A percentile compares a stretch with the other conserved stretches of the same genome.
phyloP scores from a whole-genome alignment of 352 stramenopile species.

The Phytophthora pluvialis region DNA sequence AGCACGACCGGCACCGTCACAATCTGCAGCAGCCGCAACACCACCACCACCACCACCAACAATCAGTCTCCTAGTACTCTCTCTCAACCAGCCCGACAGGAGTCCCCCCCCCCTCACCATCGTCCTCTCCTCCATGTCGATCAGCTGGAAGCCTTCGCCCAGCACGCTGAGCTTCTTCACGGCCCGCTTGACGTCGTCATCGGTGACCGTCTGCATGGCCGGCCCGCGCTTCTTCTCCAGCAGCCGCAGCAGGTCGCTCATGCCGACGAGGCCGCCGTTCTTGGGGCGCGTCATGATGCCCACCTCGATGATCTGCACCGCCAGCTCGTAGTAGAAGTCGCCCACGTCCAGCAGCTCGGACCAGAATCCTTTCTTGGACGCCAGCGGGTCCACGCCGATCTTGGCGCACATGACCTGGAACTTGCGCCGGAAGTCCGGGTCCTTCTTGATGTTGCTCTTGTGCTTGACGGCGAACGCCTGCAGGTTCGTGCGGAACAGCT shows the following conservation, averaged over 20 bases:
- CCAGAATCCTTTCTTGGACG: slow-evolving; percentile 99
- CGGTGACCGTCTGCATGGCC: slow-evolving; percentile 79
- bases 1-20: slow-evolving; percentile 96
- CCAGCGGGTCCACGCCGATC: slow-evolving; percentile 97
- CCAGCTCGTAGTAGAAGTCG: slow-evolving; percentile 99
- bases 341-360: slow-evolving; percentile 96
- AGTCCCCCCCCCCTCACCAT: slow-evolving; percentile 63
- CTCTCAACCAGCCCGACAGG: not conserved
- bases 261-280: slow-evolving; percentile 85
- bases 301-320: slow-evolving; percentile 98
- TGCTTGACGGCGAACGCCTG: slow-evolving; percentile 94
- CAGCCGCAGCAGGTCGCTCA: slow-evolving; percentile 79
- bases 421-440: slow-evolving; percentile 93
- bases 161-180: slow-evolving; percentile 96
- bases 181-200: slow-evolving; percentile 94
- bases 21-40: slow-evolving; percentile 57
- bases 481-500: slow-evolving; percentile 92
- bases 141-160: slow-evolving; percentile 94
- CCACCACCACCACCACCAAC: not conserved
- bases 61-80: not conserved
- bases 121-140: slow-evolving; percentile 91
- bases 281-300: slow-evolving; percentile 93
- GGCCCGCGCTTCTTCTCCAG: slow-evolving; percentile 72
- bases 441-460: slow-evolving; percentile 95
- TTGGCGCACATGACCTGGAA: slow-evolving; percentile 97